These are phyloP conservation scores for Aquilaria agallochum DNA, from an alignment of 441 rosid species.

Conservation along the genomic window DNA sequence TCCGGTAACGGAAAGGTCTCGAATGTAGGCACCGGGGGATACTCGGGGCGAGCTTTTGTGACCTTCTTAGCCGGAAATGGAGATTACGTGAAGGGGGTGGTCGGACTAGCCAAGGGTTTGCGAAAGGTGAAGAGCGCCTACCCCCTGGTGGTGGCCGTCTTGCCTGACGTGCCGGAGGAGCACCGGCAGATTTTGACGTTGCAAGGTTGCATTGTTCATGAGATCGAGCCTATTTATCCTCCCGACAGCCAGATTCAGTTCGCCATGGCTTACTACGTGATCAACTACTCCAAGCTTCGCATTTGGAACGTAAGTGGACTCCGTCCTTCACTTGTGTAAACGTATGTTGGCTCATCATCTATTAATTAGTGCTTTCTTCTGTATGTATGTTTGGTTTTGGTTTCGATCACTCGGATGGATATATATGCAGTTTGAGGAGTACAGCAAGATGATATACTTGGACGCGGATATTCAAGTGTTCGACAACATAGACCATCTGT, in stretches of 20 bases:
- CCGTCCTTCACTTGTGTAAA: neutral
- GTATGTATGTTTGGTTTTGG: neutral
- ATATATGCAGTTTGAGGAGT: slow-evolving; percentile 41
- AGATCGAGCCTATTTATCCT: slow-evolving; percentile 57
- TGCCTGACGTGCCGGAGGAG: slow-evolving; percentile 47
- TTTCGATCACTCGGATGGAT: neutral
- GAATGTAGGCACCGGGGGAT: slow-evolving; percentile 13
- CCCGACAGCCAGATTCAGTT: slow-evolving; percentile 49
- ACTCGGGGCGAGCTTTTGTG: slow-evolving; percentile 35
- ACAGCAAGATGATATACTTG: slow-evolving; percentile 59
- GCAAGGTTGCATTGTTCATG: slow-evolving; percentile 50
- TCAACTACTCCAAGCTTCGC: slow-evolving; percentile 71
- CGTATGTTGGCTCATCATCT: neutral
- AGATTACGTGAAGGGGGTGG: slow-evolving; percentile 41
- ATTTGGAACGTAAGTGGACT: slow-evolving; percentile 53
- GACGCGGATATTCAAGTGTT: slow-evolving; percentile 68
- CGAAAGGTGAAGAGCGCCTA: slow-evolving; percentile 35
- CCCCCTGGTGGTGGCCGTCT: slow-evolving; percentile 42
- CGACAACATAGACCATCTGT: slow-evolving; percentile 51
- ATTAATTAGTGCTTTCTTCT: too few species aligned
- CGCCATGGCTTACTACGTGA: slow-evolving; percentile 62
- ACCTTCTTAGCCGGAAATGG: slow-evolving; percentile 44
- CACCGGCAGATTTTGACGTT: slow-evolving; percentile 43
- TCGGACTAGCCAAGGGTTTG: slow-evolving; percentile 47
- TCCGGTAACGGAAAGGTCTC: slow-evolving; percentile 26